Percentiles rank a stretch among this genome's conserved stretches.
Conservation (phyloP, 768 basidiomycete species). For the Boletus bicolor region DNA sequence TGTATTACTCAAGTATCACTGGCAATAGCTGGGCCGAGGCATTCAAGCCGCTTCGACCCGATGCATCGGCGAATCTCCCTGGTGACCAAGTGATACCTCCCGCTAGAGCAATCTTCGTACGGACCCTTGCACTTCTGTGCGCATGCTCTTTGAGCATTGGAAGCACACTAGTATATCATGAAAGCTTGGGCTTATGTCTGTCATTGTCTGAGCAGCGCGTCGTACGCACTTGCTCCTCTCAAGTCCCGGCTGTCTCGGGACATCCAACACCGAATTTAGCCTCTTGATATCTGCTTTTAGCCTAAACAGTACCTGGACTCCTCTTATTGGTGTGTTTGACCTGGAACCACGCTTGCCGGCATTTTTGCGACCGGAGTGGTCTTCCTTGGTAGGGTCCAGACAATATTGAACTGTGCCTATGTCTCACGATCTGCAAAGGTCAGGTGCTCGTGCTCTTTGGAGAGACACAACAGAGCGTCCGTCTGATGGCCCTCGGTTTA, state of each 20-base stretch:
- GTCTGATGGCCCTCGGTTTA: slow-evolving; percentile 69
- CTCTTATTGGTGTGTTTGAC: slow-evolving; percentile 71
- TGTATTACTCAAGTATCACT: neutral
- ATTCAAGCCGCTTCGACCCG: neutral
- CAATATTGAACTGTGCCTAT: neutral
- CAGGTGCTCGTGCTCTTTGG: slow-evolving; percentile 66
- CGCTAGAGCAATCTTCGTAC: slow-evolving; percentile 45
- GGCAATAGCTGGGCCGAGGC: neutral
- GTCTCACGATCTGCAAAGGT: slow-evolving; percentile 37
- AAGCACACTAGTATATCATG: slow-evolving; percentile 62
- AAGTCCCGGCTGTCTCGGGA: slow-evolving; percentile 63
- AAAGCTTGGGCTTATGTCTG: neutral
- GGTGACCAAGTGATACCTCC: slow-evolving; percentile 19
- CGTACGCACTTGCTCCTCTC: slow-evolving; percentile 74
- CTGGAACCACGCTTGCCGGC: slow-evolving; percentile 70
- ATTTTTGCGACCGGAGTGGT: slow-evolving; percentile 76
- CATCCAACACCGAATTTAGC: slow-evolving; percentile 74
- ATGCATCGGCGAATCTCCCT: neutral
- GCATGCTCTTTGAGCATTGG: slow-evolving; percentile 74
- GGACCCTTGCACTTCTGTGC: slow-evolving; percentile 61
- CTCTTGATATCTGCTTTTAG: slow-evolving; percentile 75
- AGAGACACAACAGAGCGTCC: slow-evolving; percentile 57
- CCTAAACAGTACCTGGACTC: slow-evolving; percentile 75
- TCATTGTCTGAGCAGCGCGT: slow-evolving; percentile 43
- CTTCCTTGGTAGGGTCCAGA: slow-evolving; percentile 46